phyloP scores from a whole-genome alignment of 2,329 filamentous ascomycete genomes.

The Botrytis pseudocinerea region DNA sequence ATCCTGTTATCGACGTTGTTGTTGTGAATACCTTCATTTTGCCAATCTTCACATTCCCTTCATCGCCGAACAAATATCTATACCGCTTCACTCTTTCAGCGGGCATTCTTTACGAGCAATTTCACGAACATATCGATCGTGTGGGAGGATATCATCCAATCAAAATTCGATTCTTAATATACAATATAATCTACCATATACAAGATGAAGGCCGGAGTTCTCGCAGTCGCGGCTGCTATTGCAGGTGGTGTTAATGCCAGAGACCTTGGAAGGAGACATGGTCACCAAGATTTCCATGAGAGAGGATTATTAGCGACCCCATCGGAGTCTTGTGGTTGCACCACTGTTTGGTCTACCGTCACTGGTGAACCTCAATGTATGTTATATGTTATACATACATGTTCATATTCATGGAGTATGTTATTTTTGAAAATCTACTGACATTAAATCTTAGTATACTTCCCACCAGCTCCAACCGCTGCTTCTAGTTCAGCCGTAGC shows the following conservation, averaged over 20 bases:
- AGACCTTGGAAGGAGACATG: constrained; percentile 53
- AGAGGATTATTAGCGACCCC: constrained; percentile 39
- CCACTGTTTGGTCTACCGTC: constrained; percentile 71
- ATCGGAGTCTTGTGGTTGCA: constrained; percentile 64
- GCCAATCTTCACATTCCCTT: constrained; percentile 50
- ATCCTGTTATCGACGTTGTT: constrained; percentile 24
- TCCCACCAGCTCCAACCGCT: constrained; percentile 36
- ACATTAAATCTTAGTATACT: constrained; percentile 30
- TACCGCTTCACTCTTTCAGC: constrained; percentile 88
- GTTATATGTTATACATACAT: constrained; percentile 32
- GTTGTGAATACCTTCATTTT: constrained; percentile 38
- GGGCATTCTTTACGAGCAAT: constrained; percentile 58
- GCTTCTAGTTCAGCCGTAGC: background rate
- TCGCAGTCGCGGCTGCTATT: constrained; percentile 63
- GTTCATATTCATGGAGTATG: constrained; percentile 1
- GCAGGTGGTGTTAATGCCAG: constrained; percentile 57
- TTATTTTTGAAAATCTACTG: background rate
- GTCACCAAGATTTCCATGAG: constrained; percentile 60
- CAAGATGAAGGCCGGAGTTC: constrained; percentile 74
- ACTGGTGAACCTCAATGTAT: constrained; percentile 66
- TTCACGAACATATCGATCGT: constrained; percentile 23
- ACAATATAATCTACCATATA: constrained; percentile 32
- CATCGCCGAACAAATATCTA: constrained; percentile 51
- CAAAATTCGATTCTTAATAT: constrained; percentile 26
- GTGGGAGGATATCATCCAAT: constrained; percentile 5